Evolutionary conservation across 768 basidiomycete species (phyloP).

Genomic region (Tulasnella sp.): DNA sequence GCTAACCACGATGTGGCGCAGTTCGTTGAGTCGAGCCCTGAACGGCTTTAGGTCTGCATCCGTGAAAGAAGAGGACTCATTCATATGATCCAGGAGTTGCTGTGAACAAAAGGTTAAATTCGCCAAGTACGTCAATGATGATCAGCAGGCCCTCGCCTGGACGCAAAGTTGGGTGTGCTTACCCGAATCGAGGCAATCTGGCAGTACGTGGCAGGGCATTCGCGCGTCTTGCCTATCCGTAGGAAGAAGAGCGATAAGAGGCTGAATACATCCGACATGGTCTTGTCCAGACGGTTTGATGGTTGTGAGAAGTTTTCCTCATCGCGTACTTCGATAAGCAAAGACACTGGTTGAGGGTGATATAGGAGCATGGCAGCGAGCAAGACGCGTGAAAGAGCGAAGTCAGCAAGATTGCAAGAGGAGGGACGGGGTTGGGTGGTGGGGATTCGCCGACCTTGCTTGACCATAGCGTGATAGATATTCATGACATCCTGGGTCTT

Average conservation of each 20-base stretch:
- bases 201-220: conserved; percentile 89
- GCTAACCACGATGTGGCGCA: conserved; percentile 75
- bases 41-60: conserved; percentile 85
- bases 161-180: conserved; percentile 31
- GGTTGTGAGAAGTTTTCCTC: conserved; percentile 53
- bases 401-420: background rate
- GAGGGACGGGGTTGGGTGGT: conserved; percentile 6
- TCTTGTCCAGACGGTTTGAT: conserved; percentile 82
- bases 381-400: background rate
- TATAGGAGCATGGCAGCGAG: conserved; percentile 5
- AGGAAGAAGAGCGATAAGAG: conserved; percentile 94
- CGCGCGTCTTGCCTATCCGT: conserved; percentile 91
- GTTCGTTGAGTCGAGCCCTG: conserved; percentile 62
- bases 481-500: conserved; percentile 86
- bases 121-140: background rate
- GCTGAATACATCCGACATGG: conserved; percentile 90
- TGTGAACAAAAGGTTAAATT: conserved; percentile 28
- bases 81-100: conserved; percentile 93
- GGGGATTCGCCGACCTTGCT: conserved; percentile 57
- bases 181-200: conserved; percentile 95
- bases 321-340: conserved; percentile 81
- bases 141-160: background rate
- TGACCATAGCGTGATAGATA: conserved; percentile 86
- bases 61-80: conserved; percentile 91
- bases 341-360: conserved; percentile 50